Base-by-base conservation (phyloP, 2,329 filamentous ascomycete species). In the Sporothrix pseudoabietina region DNA sequence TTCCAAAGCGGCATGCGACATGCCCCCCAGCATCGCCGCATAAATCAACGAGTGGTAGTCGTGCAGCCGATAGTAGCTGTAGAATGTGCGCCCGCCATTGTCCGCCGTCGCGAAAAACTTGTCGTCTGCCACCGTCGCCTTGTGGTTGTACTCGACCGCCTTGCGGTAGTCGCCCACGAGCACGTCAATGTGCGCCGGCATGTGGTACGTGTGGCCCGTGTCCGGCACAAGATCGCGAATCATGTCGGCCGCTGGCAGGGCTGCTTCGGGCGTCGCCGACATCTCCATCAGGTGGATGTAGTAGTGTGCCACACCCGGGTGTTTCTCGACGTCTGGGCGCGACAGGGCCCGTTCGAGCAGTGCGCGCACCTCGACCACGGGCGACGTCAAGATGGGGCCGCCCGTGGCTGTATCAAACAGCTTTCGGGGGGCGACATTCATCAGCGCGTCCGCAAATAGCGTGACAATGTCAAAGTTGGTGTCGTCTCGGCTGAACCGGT, bases 291-390 rank as follows among this genome's bases (percentile, higher is more conserved):
- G 69, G 44, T 78, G 77, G 65, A 80, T 80, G 75, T 78, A 94
- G 44, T 93, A 80, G 79, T 93, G 91, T 9, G 92, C 81, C 4
- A 92, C 78, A 0, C 90, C 91, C 0, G 79, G 90, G 77, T 96
- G 92, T 7, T 82, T 87, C 19, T 83, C 84, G 1, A 84, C 79
- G 2, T 84, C 82, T 1, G 32, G 41, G 16, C 47, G 59, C 4
- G 80, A 78, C 22, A 94, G 81, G 0, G 88, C 89, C 3, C 79
- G 81, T 44, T 92, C 90, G 1, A 93, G 83, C 0, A 90, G 83
- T 0, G 73, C 74, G 76, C 90, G 90, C 0, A 84, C 85, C 69
- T 92, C 88, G 12, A 83, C 85, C 0, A 90, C 68, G 1, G 72
- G 72, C 47, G 72, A 85, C 0, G 83, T 85, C 1, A 82, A 75